phyloP scores from a whole-genome alignment of 192 early-diverging fungal genomes.

The Coemansia sp. region DNA sequence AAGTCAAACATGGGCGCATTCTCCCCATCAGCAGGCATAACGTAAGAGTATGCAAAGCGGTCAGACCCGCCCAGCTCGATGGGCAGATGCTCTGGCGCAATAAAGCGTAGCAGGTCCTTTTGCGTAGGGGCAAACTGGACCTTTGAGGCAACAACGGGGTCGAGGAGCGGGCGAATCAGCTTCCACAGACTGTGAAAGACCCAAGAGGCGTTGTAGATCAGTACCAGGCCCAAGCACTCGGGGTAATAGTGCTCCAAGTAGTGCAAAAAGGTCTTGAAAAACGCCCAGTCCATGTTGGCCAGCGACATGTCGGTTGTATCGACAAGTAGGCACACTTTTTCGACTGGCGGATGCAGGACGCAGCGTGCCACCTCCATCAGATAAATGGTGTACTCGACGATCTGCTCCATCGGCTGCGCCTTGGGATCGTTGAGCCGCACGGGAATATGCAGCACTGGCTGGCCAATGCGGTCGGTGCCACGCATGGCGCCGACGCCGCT shows the following conservation, averaged over 20 bases:
- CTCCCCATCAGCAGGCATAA: slow-evolving; percentile 45
- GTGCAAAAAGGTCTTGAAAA: slow-evolving; percentile 72
- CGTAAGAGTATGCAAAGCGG: slow-evolving; percentile 57
- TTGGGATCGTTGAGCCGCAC: slow-evolving; percentile 56
- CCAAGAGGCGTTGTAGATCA: slow-evolving; percentile 88
- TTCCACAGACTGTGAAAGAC: slow-evolving; percentile 84
- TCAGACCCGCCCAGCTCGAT: slow-evolving; percentile 59
- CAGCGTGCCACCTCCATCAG: slow-evolving; percentile 60
- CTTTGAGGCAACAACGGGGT: slow-evolving; percentile 87
- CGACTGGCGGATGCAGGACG: slow-evolving; percentile 54
- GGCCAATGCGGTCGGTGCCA: slow-evolving; percentile 54
- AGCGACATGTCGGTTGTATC: slow-evolving; percentile 77
- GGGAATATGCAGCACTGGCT: slow-evolving; percentile 58
- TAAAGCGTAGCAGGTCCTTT: slow-evolving; percentile 62
- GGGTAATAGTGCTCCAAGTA: slow-evolving; percentile 90
- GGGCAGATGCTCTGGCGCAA: slow-evolving; percentile 61
- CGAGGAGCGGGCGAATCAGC: slow-evolving; percentile 76
- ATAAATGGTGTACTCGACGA: slow-evolving; percentile 63
- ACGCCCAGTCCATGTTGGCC: slow-evolving; percentile 74
- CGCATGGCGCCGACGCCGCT: slow-evolving; percentile 56
- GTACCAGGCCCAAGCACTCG: slow-evolving; percentile 75
- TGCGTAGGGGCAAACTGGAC: slow-evolving; percentile 67
- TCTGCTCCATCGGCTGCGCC: slow-evolving; percentile 59
- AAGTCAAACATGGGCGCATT: slow-evolving; percentile 54
- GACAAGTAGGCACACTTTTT: slow-evolving; percentile 70